Base-by-base conservation (phyloP, 768 basidiomycete genomes). In the Auricularia auricula-judae region DNA sequence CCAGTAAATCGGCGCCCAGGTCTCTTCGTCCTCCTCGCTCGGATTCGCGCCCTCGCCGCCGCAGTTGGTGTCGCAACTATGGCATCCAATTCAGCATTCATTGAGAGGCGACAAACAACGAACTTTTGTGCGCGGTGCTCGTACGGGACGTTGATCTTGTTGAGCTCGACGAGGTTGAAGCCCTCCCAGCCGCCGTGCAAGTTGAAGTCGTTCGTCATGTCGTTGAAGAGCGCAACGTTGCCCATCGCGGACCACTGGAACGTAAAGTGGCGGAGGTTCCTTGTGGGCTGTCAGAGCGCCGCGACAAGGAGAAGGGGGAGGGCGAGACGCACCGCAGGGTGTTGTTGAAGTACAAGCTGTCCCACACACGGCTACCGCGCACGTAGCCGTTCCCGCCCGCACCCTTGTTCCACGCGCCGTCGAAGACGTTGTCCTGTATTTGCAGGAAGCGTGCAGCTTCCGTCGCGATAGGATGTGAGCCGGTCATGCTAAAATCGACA, bases 221-320 rank as follows among this genome's bases (percentile, higher is more conserved):
- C 56, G 56, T 59, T 59, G 29, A 29, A 35, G 56, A 59, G 14
- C 56, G 56, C 56, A 1, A 59, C 56, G 56, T 59, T 59, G 33
- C 56, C 56, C 56, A 59, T 59, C 29, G 56, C 5, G 23, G 29
- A 59, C 56, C 56, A 59, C 56, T 59, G 56, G 56, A 59, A 59
- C 56, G 56, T 59, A 29, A 59, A 33, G 56, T 59, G 56, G 56
- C 56, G 56, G 23, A 59, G 56, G 21, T 51, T 51, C 14, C 47
- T 51, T 16, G 5, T 12, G 14, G 10, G 21, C 14, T 51, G 47
- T 42, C 39, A 42, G 29, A 44, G 43, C 43, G 18, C 18, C 10
- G 43, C 43, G 18, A 44, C 11, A 10, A 3, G 18, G 18, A 44
- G 11, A 18, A 44, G 43, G 43, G 43, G 11, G 10, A 10, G 43